Percentiles rank a stretch among this genome's conserved stretches.
These are phyloP conservation scores for Pythium insidiosum DNA, from an alignment of 352 stramenopile species.

Conservation along the genomic window DNA sequence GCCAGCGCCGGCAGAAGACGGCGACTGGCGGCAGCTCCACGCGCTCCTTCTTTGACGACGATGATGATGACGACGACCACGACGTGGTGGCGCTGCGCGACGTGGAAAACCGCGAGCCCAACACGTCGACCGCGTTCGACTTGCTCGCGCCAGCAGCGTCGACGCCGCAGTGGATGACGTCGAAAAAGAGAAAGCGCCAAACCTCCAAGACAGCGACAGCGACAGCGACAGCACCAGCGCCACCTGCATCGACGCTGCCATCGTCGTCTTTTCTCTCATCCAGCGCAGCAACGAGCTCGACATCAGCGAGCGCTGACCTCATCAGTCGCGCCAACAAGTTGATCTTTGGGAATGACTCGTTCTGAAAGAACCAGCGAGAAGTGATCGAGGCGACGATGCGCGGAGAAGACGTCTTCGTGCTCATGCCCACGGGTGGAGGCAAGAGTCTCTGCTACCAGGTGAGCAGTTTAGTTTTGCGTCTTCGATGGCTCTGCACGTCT, in stretches of 20 bases:
- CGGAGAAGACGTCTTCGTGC: slow-evolving; percentile 88
- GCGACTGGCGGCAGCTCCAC: no score
- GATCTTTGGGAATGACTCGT: slow-evolving; percentile 70
- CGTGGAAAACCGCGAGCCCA: slow-evolving; percentile 41
- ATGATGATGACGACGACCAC: slow-evolving; percentile 15
- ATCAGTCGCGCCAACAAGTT: slow-evolving; percentile 45
- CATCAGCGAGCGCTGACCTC: slow-evolving; percentile 17
- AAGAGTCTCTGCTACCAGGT: slow-evolving; percentile 93
- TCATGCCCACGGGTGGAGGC: slow-evolving; percentile 92
- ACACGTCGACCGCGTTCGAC: slow-evolving; percentile 50
- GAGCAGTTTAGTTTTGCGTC: slow-evolving; percentile 13
- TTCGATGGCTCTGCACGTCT: background rate
- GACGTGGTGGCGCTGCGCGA: background rate
- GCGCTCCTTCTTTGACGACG: slow-evolving; percentile 69
- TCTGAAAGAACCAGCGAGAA: slow-evolving; percentile 88
- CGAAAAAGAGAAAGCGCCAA: background rate
- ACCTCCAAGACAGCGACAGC: background rate
- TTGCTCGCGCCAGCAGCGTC: slow-evolving; percentile 30
- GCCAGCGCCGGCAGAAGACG: slow-evolving; percentile 3
- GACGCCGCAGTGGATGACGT: slow-evolving; percentile 6
- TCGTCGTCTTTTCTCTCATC: background rate
- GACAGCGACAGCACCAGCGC: background rate
- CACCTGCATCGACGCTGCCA: slow-evolving; percentile 6
- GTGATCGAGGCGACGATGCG: slow-evolving; percentile 90
- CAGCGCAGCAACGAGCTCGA: background rate